Base-by-base conservation (phyloP, 2,329 filamentous ascomycete species). In the Endocalyx cinctus region DNA sequence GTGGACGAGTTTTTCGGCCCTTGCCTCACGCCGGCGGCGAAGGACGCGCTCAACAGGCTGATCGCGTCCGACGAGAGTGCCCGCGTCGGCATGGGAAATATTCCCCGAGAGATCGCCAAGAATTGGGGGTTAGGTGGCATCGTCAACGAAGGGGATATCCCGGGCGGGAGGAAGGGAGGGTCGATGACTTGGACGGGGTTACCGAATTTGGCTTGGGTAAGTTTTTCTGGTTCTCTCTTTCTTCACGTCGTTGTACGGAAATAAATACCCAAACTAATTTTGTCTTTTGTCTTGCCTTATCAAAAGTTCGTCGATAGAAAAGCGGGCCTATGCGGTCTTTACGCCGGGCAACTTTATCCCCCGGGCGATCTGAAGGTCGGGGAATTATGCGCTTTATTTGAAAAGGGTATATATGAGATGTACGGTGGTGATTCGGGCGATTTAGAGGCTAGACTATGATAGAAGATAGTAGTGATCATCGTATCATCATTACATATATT, bases 261-360 rank as follows among this genome's bases (percentile, higher is more conserved):
- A 33, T 42, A 15, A 37, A 42, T 22, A 45, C 28, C 19, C 18
- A 27, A 17, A 19, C 14, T 12, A 19, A 7, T 19, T 20, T n/a
- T n/a, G n/a, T n/a, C n/a, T n/a, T n/a, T n/a, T n/a, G n/a, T n/a
- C n/a, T n/a, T n/a, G n/a, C n/a, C n/a, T n/a, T n/a, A n/a, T n/a
- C n/a, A n/a, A n/a, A n/a, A 47, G 45, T 47, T 43, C 7, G 33
- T 28, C n/a, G 45, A 47, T 18, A 39, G 45, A 28, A 35, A 34
- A 10, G 35, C 45, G 7, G 39, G 38, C 6, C 17, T 47, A 2
- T 47, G 45, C 35, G 45, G 38, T 10, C 29, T 45, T 15, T 47
- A 43, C 27, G 38, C 45, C 5, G 40, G 31, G 11, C 45, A 47
- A 31, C 17, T 47, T n/a, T 43, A 42, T 17, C 42, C 42, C 7